Evolutionary conservation across 1,139 yeast genomes (phyloP), one percentile per base, ranked within the genome.

Genomic region (Debaryomyces subglobosus): DNA sequence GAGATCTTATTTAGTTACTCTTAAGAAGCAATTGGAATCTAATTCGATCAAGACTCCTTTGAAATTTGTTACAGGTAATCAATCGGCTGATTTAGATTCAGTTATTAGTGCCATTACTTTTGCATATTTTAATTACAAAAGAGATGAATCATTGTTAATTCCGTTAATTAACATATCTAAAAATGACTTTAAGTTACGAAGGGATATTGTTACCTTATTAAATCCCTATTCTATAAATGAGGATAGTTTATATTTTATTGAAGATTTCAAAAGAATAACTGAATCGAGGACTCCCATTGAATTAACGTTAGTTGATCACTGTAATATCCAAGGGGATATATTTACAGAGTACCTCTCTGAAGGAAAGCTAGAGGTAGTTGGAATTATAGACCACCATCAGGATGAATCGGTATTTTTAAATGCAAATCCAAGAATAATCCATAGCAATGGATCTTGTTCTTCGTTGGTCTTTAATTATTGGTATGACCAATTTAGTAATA

Each of bases 51-150:
- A 48, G 9, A 7, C 30, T 3, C 69, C 71, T 27, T 57, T 72
- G 36, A 59, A 64, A 33, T 67, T 89, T 38, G 96, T 89, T 1
- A 76, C 90, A 0, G 97, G 98, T 1, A 92, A 92, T 62, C 96
- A 90, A 61, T 82, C 96, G 0, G 81, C 82, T 21, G 97, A 92
- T 65, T 71, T 92, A 69, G 99, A 92, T 65, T 91, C 97, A 1
- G 87, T 91, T 35, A 79, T 89, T 1, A 78, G 86, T 51, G 86
- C 97, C 0, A 71, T 94, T 5, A 61, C 88, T 1, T 87, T 82
- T 58, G 85, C 96, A 0, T 89, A 82, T 61, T 75, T 85, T 50
- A 62, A 69, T 49, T 64, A 74, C 52, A 48, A 65, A 16, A 58
- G 56, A 24, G 56, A 61, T 43, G 57, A 54, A 43, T 48, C 59